Evolutionary conservation across 768 basidiomycete genomes (phyloP).

Genomic region (Atractiella rhizophila): DNA sequence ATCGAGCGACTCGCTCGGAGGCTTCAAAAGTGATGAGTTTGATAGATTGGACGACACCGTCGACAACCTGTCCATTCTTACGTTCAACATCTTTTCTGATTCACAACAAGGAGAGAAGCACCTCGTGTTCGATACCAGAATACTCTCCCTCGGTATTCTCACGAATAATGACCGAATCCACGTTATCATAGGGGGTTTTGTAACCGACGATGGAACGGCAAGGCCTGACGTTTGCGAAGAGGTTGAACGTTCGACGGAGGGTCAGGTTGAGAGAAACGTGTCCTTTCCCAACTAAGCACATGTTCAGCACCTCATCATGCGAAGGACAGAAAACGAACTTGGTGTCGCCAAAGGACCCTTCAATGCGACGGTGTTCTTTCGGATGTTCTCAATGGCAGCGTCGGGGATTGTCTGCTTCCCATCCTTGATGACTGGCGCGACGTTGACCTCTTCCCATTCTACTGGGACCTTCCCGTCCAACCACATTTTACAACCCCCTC

Average conservation of each 20-base stretch:
- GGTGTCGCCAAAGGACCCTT: slow-evolving; percentile 97
- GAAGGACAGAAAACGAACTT: slow-evolving; percentile 32
- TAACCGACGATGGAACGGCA: slow-evolving; percentile 86
- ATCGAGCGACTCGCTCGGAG: slow-evolving; percentile 90
- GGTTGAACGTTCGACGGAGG: slow-evolving; percentile 82
- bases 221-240: slow-evolving; percentile 95
- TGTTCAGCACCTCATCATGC: slow-evolving; percentile 4
- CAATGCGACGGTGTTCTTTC: slow-evolving; percentile 88
- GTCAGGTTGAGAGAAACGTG: slow-evolving; percentile 96
- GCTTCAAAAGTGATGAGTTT: slow-evolving; percentile 98
- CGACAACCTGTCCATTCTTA: slow-evolving; percentile 37
- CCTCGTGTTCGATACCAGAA: slow-evolving; percentile 98
- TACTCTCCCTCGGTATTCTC: slow-evolving; percentile 99
- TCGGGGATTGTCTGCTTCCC: slow-evolving; percentile 97
- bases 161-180: slow-evolving; percentile 90
- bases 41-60: slow-evolving; percentile 97
- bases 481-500: neutral
- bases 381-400: slow-evolving; percentile 63
- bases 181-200: slow-evolving; percentile 95
- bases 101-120: slow-evolving; percentile 19
- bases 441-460: slow-evolving; percentile 96
- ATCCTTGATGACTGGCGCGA: slow-evolving; percentile 71
- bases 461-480: slow-evolving; percentile 67
- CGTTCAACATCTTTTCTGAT: neutral
- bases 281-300: slow-evolving; percentile 64